A percentile compares a stretch with the other conserved stretches of the same genome.
phyloP scores from a whole-genome alignment of 306 rosid species.

The Rosa rugosa region DNA sequence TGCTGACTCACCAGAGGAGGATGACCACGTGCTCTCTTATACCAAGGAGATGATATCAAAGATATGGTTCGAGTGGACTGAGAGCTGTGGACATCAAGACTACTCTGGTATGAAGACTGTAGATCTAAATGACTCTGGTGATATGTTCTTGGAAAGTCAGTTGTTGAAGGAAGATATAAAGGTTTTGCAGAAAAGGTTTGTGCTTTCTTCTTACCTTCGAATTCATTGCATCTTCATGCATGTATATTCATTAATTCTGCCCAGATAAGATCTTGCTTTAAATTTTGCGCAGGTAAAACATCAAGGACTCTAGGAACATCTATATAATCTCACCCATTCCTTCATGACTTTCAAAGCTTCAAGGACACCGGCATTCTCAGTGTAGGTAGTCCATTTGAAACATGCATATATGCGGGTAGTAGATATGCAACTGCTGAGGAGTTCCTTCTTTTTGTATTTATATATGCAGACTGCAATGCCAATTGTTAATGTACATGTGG shows the following conservation, averaged over 20 bases:
- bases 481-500: not conserved
- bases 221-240: not conserved
- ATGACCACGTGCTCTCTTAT: constrained; percentile 59
- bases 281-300: constrained; percentile 4
- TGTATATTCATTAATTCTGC: not conserved
- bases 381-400: not conserved
- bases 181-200: constrained; percentile 71
- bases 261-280: not conserved
- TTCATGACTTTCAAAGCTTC: not conserved
- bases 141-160: constrained; percentile 59
- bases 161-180: constrained; percentile 55
- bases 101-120: constrained; percentile 57
- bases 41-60: constrained; percentile 69
- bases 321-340: not conserved
- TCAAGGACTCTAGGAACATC: not conserved
- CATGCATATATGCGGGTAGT: not conserved
- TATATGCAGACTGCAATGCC: not conserved
- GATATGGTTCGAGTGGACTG: constrained; percentile 96
- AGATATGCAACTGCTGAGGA: not conserved
- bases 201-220: not conserved
- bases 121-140: constrained; percentile 53
- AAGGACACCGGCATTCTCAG: not conserved
- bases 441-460: not conserved
- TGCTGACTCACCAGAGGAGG: constrained; percentile 80
- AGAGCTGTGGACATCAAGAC: constrained; percentile 60